Evolutionary conservation across 164 flowering plant species (phyloP), one percentile per base, ranked within the genome.

Genomic region (Stephania cephalantha): DNA sequence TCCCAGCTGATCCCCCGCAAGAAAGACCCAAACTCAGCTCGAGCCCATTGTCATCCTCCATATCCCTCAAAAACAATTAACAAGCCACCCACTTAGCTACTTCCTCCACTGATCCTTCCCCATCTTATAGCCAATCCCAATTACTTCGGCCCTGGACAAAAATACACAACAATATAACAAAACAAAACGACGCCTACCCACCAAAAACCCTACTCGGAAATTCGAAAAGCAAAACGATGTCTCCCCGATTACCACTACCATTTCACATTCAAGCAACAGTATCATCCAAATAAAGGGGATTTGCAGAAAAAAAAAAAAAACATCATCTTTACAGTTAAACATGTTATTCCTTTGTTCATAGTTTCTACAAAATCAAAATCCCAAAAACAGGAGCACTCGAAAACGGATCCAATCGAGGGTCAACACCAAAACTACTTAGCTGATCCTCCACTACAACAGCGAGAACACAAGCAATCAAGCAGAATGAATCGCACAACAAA

Each of bases 41-140:
- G 79, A 95, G 88, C 46, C 90, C 92, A 83, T 84, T 86, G 8
- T 90, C 96, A 74, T 91, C 92, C 70, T 92, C 99, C 99, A 95
- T 95, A 71, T 69, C 77, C 31, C 31, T 9, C 63, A 67, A 52
- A 29, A 52, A 7, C 11, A 29, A 18, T 70, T 22, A 4, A 29
- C 42, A 2, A n/a, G 12, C 15, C 18, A 11, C 69, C 12, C 31
- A 66, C 35, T 66, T 3, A 10, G 69, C 25, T 66, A 30, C 35
- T 66, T 66, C 35, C 69, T n/a, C 4, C 29, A 22, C 69, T 25
- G 6, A 15, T 22, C 9, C 42, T 66, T 22, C 9, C 42, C 22
- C 13, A 4, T 9, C 13, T 22, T 66, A 22, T 31, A 66, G 11
- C 69, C 65, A 58, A 17, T 58, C 69, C 69, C 29, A 22, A 30